These are phyloP conservation scores for Exobasidium cylindrosporum DNA, from an alignment of 1,284 basidiomycete genomes.

Conservation along the genomic window DNA sequence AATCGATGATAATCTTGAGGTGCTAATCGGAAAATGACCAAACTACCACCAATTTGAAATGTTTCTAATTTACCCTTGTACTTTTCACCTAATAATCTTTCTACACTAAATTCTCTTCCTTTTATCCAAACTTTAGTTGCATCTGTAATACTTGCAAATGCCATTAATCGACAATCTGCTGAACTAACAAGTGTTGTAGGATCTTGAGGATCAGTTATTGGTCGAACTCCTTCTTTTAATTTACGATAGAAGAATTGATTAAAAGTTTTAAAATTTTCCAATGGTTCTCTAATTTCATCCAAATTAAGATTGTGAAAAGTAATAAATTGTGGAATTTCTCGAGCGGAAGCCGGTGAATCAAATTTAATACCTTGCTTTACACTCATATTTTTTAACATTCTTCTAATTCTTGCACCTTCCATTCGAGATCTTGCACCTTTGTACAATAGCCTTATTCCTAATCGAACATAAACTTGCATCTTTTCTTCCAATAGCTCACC, in stretches of 20 bases:
- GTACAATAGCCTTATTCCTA: slow-evolving; percentile 88
- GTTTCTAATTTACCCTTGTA: slow-evolving; percentile 70
- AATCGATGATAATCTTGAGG: slow-evolving; percentile 92
- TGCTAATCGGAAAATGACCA: slow-evolving; percentile 65
- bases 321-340: slow-evolving; percentile 83
- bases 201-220: slow-evolving; percentile 71
- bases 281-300: slow-evolving; percentile 76
- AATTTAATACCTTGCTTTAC: slow-evolving; percentile 94
- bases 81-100: slow-evolving; percentile 71
- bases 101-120: slow-evolving; percentile 83
- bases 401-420: slow-evolving; percentile 79
- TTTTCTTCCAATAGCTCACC: slow-evolving; percentile 96
- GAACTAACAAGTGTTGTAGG: slow-evolving; percentile 75
- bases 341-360: slow-evolving; percentile 76
- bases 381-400: slow-evolving; percentile 80
- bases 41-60: slow-evolving; percentile 2
- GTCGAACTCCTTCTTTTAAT: slow-evolving; percentile 77
- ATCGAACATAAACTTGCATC: slow-evolving; percentile 88
- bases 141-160: slow-evolving; percentile 77
- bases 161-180: slow-evolving; percentile 92
- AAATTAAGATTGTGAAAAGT: slow-evolving; percentile 82
- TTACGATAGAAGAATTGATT: slow-evolving; percentile 90
- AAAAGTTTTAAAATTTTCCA: slow-evolving; percentile 80
- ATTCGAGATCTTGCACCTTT: slow-evolving; percentile 84
- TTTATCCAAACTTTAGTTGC: slow-evolving; percentile 96